phyloP scores from a whole-genome alignment of 768 basidiomycete species.

The Pleurotus cornucopiae region DNA sequence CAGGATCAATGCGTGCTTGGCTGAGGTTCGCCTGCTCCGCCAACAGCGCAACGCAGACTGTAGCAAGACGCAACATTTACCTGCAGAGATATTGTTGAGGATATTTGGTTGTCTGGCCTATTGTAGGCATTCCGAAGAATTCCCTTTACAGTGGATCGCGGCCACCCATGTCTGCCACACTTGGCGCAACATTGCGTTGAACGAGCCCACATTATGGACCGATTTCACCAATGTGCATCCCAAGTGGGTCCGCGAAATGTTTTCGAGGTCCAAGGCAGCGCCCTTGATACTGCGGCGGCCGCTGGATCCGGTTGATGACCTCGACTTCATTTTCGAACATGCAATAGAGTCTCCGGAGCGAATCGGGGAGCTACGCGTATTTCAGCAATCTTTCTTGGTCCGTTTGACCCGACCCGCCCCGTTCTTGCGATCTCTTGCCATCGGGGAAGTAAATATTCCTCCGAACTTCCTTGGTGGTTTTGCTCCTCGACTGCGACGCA shows the following conservation, averaged over 20 bases:
- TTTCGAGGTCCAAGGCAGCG: neutral
- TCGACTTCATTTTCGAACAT: too few relatives aligned
- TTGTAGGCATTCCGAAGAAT: too few relatives aligned
- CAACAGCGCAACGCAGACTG: neutral
- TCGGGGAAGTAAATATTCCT: neutral
- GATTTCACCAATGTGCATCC: neutral
- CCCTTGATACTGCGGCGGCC: neutral
- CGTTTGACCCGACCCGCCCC: neutral
- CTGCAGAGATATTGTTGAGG: neutral
- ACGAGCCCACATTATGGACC: neutral
- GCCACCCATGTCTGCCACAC: neutral
- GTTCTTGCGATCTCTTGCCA: neutral
- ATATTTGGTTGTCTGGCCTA: neutral
- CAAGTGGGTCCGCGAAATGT: neutral
- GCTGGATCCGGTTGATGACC: too few relatives aligned
- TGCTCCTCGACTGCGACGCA: neutral
- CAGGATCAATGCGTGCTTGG: neutral
- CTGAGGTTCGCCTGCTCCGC: neutral
- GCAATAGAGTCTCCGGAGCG: too few relatives aligned
- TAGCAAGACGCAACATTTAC: neutral
- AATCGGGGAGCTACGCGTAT: too few relatives aligned
- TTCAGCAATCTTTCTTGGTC: too few relatives aligned
- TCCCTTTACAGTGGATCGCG: neutral
- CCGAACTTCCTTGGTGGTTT: neutral
- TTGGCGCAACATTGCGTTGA: neutral